These are phyloP conservation scores for Boletus pseudo-olivaceus DNA, from an alignment of 768 basidiomycete species.

Conservation along the genomic window DNA sequence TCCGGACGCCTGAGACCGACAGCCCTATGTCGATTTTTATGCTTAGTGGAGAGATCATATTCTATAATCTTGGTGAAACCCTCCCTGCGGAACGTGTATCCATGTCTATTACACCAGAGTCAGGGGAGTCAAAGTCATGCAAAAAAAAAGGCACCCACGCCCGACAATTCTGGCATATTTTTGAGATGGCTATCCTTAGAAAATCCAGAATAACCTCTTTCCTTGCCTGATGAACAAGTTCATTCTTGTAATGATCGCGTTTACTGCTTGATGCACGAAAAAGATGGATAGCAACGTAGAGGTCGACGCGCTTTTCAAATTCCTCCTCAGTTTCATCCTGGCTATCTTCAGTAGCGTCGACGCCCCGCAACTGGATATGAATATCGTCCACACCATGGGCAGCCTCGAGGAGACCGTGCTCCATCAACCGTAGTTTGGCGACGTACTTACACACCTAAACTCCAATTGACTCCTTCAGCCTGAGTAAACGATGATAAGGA, in stretches of 20 bases:
- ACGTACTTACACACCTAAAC: slow-evolving; percentile 74
- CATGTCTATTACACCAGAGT: slow-evolving; percentile 44
- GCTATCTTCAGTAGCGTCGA: slow-evolving; percentile 37
- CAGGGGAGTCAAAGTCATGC: background rate
- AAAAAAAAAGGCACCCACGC: slow-evolving; percentile 55
- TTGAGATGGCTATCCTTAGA: slow-evolving; percentile 59
- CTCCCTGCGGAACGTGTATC: slow-evolving; percentile 91
- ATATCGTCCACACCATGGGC: slow-evolving; percentile 75
- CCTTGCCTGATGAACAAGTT: slow-evolving; percentile 80
- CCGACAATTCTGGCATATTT: slow-evolving; percentile 80
- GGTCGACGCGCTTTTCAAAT: slow-evolving; percentile 59
- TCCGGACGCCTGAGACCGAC: slow-evolving; percentile 65
- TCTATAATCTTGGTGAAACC: slow-evolving; percentile 93
- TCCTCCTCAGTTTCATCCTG: slow-evolving; percentile 57
- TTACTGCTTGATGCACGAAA: slow-evolving; percentile 46
- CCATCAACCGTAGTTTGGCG: slow-evolving; percentile 83
- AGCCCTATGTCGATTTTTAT: slow-evolving; percentile 58
- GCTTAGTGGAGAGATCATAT: slow-evolving; percentile 79
- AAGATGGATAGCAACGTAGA: slow-evolving; percentile 58
- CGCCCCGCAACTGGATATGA: slow-evolving; percentile 37
- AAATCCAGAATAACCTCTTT: slow-evolving; percentile 83
- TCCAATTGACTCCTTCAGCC: slow-evolving; percentile 8
- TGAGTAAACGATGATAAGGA: background rate
- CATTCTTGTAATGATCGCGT: slow-evolving; percentile 87
- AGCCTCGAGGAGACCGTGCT: slow-evolving; percentile 82